Conservation (phyloP, 1,284 basidiomycete genomes). For the Violaceomyces palustris region DNA sequence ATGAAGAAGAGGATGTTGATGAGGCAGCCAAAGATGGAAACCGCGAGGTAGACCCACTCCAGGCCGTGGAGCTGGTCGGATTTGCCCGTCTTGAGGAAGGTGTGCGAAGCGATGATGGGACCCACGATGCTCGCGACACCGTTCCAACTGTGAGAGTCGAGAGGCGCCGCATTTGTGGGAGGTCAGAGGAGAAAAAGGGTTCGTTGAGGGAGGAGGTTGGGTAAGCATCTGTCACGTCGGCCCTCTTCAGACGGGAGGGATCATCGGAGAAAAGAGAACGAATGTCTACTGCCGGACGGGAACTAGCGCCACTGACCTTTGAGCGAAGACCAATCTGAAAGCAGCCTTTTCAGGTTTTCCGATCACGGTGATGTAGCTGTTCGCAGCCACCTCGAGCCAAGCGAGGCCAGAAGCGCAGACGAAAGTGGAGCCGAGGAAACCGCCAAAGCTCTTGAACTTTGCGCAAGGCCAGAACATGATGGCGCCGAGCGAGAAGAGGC, state of each 20-base stretch:
- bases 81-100: conserved; percentile 68
- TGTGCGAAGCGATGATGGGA: conserved; percentile 70
- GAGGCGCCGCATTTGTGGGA: too few species aligned
- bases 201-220: too few species aligned
- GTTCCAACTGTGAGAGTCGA: too few species aligned
- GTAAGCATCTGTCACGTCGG: too few species aligned
- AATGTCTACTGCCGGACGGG: too few species aligned
- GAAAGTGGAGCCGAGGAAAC: conserved; percentile 24
- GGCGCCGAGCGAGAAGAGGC: conserved; percentile 52
- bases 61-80: conserved; percentile 64
- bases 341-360: conserved; percentile 66
- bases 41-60: conserved; percentile 77
- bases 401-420: conserved; percentile 64
- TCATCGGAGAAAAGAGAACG: too few species aligned
- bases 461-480: conserved; percentile 29
- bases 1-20: conserved; percentile 70
- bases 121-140: conserved; percentile 73
- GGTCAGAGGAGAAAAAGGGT: too few species aligned
- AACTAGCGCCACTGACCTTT: too few species aligned
- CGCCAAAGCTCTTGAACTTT: conserved; percentile 11
- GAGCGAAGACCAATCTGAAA: conserved; percentile 72
- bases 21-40: conserved; percentile 62
- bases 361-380: conserved; percentile 65
- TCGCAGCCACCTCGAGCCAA: conserved; percentile 62
- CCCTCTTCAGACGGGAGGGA: too few species aligned